A percentile compares a stretch with the other conserved stretches of the same genome.
Evolutionary conservation across 2,329 filamentous ascomycete genomes (phyloP).

Genomic region (Hirsutella thompsonii): DNA sequence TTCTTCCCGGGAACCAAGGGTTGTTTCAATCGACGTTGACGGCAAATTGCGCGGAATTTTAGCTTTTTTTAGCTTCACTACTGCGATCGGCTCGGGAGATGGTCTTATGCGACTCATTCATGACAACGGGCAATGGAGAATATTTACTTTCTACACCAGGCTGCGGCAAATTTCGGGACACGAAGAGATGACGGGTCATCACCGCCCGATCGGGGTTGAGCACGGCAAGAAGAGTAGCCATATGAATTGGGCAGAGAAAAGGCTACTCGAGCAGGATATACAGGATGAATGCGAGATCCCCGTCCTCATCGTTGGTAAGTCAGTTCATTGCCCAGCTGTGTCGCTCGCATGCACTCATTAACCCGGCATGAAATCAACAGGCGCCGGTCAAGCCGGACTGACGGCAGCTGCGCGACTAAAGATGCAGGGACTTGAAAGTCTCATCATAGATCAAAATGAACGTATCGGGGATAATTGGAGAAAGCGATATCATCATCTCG

Average conservation of each 20-base stretch:
- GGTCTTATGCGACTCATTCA: constrained; percentile 41
- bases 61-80: constrained; percentile 42
- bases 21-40: constrained; percentile 32
- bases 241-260: constrained; percentile 48
- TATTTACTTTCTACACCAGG: constrained; percentile 50
- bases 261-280: constrained; percentile 33
- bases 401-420: constrained; percentile 45
- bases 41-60: constrained; percentile 39
- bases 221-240: constrained; percentile 37
- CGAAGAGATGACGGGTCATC: constrained; percentile 33
- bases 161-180: constrained; percentile 39
- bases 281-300: constrained; percentile 33
- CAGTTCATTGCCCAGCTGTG: background rate
- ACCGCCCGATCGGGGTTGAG: constrained; percentile 40
- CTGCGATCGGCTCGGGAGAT: constrained; percentile 37
- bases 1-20: constrained; percentile 27
- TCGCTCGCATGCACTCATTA: background rate
- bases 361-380: constrained; percentile 18
- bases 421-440: constrained; percentile 38
- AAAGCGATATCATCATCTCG: constrained; percentile 48
- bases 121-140: constrained; percentile 38
- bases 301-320: constrained; percentile 48
- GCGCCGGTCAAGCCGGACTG: constrained; percentile 48
- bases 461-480: constrained; percentile 54
- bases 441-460: constrained; percentile 46